Evolutionary conservation across 331 rosid genomes (phyloP).

Genomic region (Spiraea crenata): DNA sequence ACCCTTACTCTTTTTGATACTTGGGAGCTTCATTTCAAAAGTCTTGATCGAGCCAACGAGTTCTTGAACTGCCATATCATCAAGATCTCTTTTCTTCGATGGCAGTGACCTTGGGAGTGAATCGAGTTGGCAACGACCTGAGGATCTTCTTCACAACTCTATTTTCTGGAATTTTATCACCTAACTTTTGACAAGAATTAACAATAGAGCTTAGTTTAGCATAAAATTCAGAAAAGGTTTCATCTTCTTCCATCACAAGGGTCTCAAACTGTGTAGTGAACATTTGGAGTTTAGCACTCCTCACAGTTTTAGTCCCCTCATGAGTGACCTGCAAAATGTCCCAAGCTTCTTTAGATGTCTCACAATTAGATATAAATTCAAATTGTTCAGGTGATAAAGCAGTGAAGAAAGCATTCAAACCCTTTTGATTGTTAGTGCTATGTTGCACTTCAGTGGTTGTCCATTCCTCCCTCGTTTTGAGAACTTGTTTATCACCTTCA

Average conservation of each 20-base stretch:
- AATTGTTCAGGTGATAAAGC: background rate
- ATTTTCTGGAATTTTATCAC: background rate
- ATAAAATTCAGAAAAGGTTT: background rate
- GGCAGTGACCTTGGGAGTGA: background rate
- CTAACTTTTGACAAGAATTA: too few relatives aligned
- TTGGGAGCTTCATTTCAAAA: background rate
- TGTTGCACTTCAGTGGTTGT: background rate
- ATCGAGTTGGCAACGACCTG: background rate
- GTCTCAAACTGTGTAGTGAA: background rate
- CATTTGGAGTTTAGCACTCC: background rate
- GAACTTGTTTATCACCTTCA: background rate
- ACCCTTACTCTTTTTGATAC: background rate
- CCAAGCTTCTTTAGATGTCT: background rate
- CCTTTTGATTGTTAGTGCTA: background rate
- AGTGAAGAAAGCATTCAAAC: background rate
- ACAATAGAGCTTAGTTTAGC: background rate
- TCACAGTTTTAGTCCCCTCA: background rate
- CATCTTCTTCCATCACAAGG: background rate
- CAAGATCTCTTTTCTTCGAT: background rate
- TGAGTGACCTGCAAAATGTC: background rate
- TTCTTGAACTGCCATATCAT: background rate
- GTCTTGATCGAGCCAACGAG: background rate
- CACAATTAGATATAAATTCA: background rate
- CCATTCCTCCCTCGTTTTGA: background rate
- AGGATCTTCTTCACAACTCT: background rate